Base-by-base conservation (phyloP, 768 basidiomycete genomes). In the Chiua virens region DNA sequence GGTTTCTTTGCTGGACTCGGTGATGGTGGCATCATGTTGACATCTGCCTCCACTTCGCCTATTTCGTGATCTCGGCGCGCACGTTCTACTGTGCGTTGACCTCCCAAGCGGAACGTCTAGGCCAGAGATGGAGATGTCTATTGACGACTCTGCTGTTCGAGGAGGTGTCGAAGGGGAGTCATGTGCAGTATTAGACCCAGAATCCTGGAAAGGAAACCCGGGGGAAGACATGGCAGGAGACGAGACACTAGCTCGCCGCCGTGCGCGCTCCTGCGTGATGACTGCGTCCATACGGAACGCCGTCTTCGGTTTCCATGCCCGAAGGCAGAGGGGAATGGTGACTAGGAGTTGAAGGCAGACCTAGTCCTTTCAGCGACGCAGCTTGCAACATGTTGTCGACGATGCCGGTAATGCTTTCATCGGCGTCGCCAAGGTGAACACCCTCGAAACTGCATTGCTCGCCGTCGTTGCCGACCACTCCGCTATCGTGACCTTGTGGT, bases 311-410 rank as follows among this genome's bases (percentile, higher is more conserved):
- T 57, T 86, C 83, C 50, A 59, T 44, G n/a, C 82, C 82, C 13
- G 73, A 71, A 18, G 82, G 81, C 6, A 82, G 71, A 45, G 63
- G 61, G 14, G 56, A 68, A 42, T 27, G 67, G 73, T 4, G 83
- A 79, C 52, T 49, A 18, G 67, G 62, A 6, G 67, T 68, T 8
- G 66, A 66, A 14, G 66, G 66, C 14, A 62, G 35, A 13, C 65
- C 66, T 15, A 66, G 48, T 36, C 66, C 65, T 7, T 55, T 56
- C 2, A 56, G 18, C n/a, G 62, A 55, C 4, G 54, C 21, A 38
- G 67, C 49, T 45, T 79, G 76, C 51, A 88, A 75, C 75, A 88
- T 83, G 48, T 86, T 79, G 40, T 88, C 81, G 18, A 88, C 86
- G 25, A 86, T 75, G n/a, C 85, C 82, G 10, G 81, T 82, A 56